A percentile compares a stretch with the other conserved stretches of the same genome.
Evolutionary conservation across 2,329 filamentous ascomycete species (phyloP).

Genomic region (Metarhizium sp.): DNA sequence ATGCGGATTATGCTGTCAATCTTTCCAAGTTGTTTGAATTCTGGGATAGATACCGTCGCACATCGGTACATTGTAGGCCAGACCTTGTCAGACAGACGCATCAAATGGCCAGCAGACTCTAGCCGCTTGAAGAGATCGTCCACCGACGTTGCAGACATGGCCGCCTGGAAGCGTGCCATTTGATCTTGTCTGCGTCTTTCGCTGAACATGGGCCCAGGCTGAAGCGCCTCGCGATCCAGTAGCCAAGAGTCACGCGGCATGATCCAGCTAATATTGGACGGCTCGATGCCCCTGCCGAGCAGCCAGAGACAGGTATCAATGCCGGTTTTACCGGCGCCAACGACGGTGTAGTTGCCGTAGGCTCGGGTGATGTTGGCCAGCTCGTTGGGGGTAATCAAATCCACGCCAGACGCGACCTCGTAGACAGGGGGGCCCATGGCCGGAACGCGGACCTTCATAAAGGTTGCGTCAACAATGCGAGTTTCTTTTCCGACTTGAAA

Average conservation of each 20-base stretch:
- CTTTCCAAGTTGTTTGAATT: background rate
- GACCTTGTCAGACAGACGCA: background rate
- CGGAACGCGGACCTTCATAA: background rate
- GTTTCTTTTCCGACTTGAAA: background rate
- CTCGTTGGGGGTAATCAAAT: background rate
- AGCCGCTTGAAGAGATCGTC: background rate
- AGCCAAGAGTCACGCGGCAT: background rate
- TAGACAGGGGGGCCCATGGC: background rate
- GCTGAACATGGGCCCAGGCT: background rate
- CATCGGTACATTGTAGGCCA: background rate
- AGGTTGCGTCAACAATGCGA: background rate
- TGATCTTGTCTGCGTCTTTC: background rate
- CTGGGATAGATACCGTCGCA: background rate
- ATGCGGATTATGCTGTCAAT: background rate
- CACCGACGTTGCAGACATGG: too few relatives aligned
- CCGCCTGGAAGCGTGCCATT: background rate
- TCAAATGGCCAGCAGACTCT: background rate
- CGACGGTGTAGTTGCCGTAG: background rate
- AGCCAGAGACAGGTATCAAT: background rate
- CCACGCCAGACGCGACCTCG: background rate
- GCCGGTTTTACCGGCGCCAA: background rate
- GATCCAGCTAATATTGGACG: background rate
- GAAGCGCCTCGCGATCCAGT: background rate
- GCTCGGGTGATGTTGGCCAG: background rate
- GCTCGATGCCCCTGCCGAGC: background rate